phyloP scores from a whole-genome alignment of 2,329 filamentous ascomycete genomes.

The Chrysoporthe cubensis region DNA sequence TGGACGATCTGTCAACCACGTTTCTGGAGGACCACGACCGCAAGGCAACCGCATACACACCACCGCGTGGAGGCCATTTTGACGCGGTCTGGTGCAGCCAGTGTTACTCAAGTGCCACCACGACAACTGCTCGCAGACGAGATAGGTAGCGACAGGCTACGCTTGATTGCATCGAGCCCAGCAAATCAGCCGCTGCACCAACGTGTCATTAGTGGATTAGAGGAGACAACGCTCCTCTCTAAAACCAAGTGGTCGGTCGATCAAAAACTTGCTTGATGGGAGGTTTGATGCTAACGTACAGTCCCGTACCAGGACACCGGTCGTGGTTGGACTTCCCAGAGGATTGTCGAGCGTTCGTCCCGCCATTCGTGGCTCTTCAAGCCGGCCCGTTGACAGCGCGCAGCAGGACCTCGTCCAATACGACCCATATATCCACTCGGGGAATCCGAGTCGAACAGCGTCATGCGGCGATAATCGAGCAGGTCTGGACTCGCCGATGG shows the following conservation, averaged over 20 bases:
- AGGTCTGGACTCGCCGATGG: constrained; percentile 5
- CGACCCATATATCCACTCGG: constrained; percentile 14
- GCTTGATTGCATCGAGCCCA: constrained; percentile 14
- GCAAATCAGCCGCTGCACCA: constrained; percentile 13
- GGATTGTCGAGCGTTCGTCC: background rate
- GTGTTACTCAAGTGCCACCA: constrained; percentile 8
- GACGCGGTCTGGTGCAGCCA: constrained; percentile 7
- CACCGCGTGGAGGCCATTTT: constrained; percentile 9
- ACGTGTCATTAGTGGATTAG: constrained; percentile 12
- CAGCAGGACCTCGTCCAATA: constrained; percentile 19
- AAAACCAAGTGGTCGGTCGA: constrained; percentile 15
- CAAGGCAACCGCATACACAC: constrained; percentile 1
- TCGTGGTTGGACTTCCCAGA: constrained; percentile 6
- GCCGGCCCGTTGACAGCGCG: constrained; percentile 12
- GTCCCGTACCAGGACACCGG: constrained; percentile 2
- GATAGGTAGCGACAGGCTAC: constrained; percentile 12
- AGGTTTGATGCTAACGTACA: constrained; percentile 14
- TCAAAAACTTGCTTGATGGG: background rate
- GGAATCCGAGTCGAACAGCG: constrained; percentile 2
- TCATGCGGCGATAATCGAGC: constrained; percentile 11
- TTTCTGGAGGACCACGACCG: constrained; percentile 7
- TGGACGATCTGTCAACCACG: constrained; percentile 20
- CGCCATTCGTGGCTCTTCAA: constrained; percentile 14
- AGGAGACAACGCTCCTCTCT: constrained; percentile 14
- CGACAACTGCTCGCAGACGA: constrained; percentile 8